Evolutionary conservation across 805 yeast genomes (phyloP).

Genomic region (Saccharomycopsis sp.): DNA sequence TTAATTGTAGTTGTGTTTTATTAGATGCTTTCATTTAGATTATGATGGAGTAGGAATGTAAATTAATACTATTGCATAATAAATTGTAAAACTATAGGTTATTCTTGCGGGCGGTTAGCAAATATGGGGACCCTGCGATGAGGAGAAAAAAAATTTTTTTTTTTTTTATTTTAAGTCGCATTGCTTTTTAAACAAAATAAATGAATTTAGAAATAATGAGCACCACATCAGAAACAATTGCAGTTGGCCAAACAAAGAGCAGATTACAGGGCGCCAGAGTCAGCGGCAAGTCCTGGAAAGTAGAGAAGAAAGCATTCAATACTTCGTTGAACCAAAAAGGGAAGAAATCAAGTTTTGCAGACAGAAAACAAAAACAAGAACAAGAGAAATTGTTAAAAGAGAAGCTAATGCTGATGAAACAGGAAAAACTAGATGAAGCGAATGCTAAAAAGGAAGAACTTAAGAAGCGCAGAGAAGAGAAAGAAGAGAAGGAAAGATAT

Average conservation of each 20-base stretch:
- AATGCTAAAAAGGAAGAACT: constrained; percentile 46
- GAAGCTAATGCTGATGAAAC: constrained; percentile 64
- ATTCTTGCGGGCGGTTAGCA: no score
- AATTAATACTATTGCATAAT: no score
- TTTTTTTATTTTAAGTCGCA: no score
- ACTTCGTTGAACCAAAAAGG: constrained; percentile 40
- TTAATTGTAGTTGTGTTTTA: not conserved
- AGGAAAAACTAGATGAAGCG: constrained; percentile 63
- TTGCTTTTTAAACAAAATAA: no score
- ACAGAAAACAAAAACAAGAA: constrained; percentile 57
- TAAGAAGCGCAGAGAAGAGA: constrained; percentile 70
- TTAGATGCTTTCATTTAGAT: not conserved
- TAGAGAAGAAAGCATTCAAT: constrained; percentile 59
- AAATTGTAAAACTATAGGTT: no score
- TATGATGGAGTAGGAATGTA: not conserved
- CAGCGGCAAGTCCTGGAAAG: constrained; percentile 72
- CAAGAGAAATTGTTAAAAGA: constrained; percentile 61
- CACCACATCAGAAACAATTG: not conserved
- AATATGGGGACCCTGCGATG: no score
- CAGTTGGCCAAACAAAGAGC: not conserved
- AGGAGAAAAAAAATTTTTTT: no score
- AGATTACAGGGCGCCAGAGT: constrained; percentile 40
- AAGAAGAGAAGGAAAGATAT: constrained; percentile 85
- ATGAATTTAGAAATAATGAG: no score
- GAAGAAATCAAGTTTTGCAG: constrained; percentile 52